Percentiles rank a stretch among this genome's conserved stretches.
Conservation (phyloP, 164 flowering plant species). For the Chloranthus sessilifolius region DNA sequence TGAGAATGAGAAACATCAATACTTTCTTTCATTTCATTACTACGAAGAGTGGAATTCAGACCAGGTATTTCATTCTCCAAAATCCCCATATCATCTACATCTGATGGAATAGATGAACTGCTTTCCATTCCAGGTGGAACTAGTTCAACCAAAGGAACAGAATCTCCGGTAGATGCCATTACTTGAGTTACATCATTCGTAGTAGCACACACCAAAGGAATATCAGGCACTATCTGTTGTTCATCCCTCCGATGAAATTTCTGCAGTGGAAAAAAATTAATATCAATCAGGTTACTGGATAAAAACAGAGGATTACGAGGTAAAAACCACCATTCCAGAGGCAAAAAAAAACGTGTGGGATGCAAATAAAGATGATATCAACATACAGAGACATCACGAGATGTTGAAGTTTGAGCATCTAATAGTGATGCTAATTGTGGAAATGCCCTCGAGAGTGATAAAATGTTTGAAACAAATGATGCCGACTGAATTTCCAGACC, state of each 20-base stretch:
- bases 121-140: conserved; percentile 24
- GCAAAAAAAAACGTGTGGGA: not conserved
- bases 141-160: conserved; percentile 21
- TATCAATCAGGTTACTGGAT: conserved; percentile 3
- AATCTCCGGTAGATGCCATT: conserved; percentile 18
- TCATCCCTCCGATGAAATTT: conserved; percentile 28
- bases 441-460: conserved; percentile 42
- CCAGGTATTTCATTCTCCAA: conserved; percentile 76
- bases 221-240: conserved; percentile 16
- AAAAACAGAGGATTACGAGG: too few species aligned
- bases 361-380: not conserved
- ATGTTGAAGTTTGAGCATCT: conserved; percentile 22
- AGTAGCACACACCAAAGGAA: conserved; percentile 17
- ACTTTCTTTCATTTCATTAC: conserved; percentile 32
- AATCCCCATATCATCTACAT: conserved; percentile 36
- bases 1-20: conserved; percentile 35
- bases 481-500: conserved; percentile 34
- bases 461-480: conserved; percentile 38
- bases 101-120: conserved; percentile 24
- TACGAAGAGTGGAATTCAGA: conserved; percentile 37
- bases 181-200: conserved; percentile 20
- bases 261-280: conserved; percentile 26
- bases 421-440: conserved; percentile 39
- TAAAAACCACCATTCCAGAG: too few species aligned
- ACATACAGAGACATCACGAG: conserved; percentile 31